Evolutionary conservation across 306 rosid species (phyloP).

Genomic region (Acacia confusa): DNA sequence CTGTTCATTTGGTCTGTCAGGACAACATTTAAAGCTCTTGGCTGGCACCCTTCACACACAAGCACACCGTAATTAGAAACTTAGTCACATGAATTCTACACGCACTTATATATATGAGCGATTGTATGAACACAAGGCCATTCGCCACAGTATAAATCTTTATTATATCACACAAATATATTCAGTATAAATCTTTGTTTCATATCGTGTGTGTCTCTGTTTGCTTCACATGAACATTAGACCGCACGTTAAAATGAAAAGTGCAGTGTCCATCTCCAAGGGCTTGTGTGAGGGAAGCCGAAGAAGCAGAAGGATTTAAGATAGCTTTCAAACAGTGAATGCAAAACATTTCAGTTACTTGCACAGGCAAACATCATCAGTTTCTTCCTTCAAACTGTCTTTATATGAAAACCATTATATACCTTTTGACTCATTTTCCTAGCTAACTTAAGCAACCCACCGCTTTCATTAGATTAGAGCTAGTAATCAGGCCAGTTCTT

Average conservation of each 20-base stretch:
- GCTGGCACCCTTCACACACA: neutral
- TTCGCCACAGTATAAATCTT: too few relatives aligned
- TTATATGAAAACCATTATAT: slow-evolving; percentile 50
- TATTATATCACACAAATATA: too few relatives aligned
- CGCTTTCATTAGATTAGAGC: too few relatives aligned
- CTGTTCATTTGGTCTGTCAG: neutral
- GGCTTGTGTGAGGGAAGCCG: neutral
- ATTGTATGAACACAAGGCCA: neutral
- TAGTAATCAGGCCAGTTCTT: too few relatives aligned
- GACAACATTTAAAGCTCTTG: neutral
- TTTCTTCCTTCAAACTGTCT: slow-evolving; percentile 41
- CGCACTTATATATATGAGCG: neutral
- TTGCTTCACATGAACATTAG: neutral
- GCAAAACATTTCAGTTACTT: slow-evolving; percentile 45
- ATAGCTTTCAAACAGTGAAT: slow-evolving; percentile 46
- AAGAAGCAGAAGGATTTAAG: slow-evolving; percentile 37
- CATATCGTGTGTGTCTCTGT: neutral
- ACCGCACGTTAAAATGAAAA: slow-evolving; percentile 10
- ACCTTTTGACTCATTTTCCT: slow-evolving; percentile 53
- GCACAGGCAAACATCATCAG: slow-evolving; percentile 42
- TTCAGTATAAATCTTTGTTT: neutral
- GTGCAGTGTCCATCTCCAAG: too few relatives aligned
- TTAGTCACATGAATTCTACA: neutral
- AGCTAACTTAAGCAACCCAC: slow-evolving; percentile 48
- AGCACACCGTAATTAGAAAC: neutral